Base-by-base conservation (phyloP, 176 grass and related monocot species). In the Rhynchospora pubera region DNA sequence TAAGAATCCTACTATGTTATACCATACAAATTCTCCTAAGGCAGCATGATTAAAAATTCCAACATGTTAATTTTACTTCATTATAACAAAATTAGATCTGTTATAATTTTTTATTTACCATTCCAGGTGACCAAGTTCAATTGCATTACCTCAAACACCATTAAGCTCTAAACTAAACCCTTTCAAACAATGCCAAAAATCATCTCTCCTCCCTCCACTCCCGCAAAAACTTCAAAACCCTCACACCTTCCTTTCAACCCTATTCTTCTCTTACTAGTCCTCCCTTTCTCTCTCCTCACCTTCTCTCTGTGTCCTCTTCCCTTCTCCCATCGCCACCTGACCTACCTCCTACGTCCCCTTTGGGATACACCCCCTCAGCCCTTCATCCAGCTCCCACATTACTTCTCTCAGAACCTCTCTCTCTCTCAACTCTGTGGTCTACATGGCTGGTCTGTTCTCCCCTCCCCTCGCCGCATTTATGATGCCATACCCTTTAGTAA, bases 401-500 rank as follows among this genome's bases (percentile, higher is more conserved):
- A 89, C 84, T 92, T 91, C 80, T 91, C 96, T 6, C 87, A 88
- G 12, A 91, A 88, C 22, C 51, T 85, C 19, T 94, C 96, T 63
- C 86, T 89, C 84, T 52, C 86, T 0, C 74, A 91, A 56, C 84
- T 98, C 32, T 98, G 96, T 43, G 77, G 72, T 26, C 92, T 94
- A 9, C 96, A 98, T 65, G 92, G 96, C 22, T 98, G 92, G 92
- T 83, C 87, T 11, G 59, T 90, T 75, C 87, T 93, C 5, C 59
- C 89, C 9, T 51, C 85, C 22, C 92, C 96, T 48, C 96, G 96
- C 5, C 90, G 78, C 12, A 88, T 98, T 10, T 94, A 93, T 13
- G 96, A 98, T 19, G 90, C 92, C 7, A 85, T 93, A 56, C 92
- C 94, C 56, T 94, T 98, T 63, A 98, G 92, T 61, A 98, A 94